phyloP scores from a whole-genome alignment of 306 rosid genomes.

The Pyrus communis region DNA sequence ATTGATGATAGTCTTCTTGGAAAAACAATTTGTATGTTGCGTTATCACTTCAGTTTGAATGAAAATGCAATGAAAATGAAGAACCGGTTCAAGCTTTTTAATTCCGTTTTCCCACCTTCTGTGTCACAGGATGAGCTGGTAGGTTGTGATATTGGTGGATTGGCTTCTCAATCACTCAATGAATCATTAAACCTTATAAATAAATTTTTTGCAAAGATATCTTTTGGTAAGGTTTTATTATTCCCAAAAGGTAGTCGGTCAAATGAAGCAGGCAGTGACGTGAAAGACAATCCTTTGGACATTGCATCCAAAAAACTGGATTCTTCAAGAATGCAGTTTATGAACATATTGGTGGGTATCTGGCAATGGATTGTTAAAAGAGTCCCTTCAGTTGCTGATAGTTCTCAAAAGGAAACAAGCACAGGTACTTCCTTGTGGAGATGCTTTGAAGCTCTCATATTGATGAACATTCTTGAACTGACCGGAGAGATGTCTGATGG shows the following conservation, averaged over 20 bases:
- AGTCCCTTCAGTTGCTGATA: constrained; percentile 38
- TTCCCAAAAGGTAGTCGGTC: constrained; percentile 30
- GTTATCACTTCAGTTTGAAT: constrained; percentile 44
- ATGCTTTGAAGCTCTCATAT: constrained; percentile 52
- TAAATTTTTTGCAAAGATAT: constrained; percentile 56
- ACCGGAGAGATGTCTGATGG: constrained; percentile 35
- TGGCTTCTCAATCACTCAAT: constrained; percentile 32
- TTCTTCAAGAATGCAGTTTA: constrained; percentile 38
- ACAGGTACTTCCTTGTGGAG: constrained; percentile 37
- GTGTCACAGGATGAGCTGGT: constrained; percentile 42
- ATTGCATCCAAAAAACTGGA: constrained; percentile 24
- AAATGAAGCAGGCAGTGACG: constrained; percentile 24
- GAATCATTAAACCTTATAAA: constrained; percentile 51
- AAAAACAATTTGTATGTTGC: constrained; percentile 57
- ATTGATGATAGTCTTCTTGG: constrained; percentile 69
- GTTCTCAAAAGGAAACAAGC: constrained; percentile 27
- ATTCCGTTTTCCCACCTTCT: constrained; percentile 38
- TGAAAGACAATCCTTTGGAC: constrained; percentile 27
- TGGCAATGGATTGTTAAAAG: constrained; percentile 64
- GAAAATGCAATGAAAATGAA: constrained; percentile 46
- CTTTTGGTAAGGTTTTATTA: constrained; percentile 53
- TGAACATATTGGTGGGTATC: constrained; percentile 49
- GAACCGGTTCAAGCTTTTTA: constrained; percentile 51
- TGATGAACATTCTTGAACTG: constrained; percentile 50
- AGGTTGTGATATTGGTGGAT: constrained; percentile 41